Evolutionary conservation across 768 basidiomycete species (phyloP).

Genomic region (Amanita inopinata): DNA sequence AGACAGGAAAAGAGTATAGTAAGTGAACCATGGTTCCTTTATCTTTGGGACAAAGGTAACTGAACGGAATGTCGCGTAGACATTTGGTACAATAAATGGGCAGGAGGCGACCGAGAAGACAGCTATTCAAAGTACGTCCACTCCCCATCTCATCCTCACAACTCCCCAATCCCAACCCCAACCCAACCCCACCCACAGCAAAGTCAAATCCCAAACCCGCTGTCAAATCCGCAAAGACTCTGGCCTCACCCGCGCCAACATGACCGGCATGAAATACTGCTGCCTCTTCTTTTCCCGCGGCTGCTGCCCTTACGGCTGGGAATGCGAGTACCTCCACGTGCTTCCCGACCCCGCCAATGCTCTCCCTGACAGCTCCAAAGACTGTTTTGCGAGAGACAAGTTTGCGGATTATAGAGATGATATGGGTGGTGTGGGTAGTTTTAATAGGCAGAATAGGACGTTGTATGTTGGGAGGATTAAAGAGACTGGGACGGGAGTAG

Average conservation of each 20-base stretch:
- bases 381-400: slow-evolving; percentile 96
- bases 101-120: slow-evolving; percentile 97
- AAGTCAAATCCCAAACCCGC: slow-evolving; percentile 89
- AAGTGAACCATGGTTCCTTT: slow-evolving; percentile 4
- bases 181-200: no score
- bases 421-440: slow-evolving; percentile 99
- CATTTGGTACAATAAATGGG: slow-evolving; percentile 99
- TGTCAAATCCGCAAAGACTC: slow-evolving; percentile 84
- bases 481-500: slow-evolving; percentile 78
- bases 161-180: slow-evolving; percentile 8
- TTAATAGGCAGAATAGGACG: slow-evolving; percentile 89
- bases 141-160: background rate
- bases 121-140: slow-evolving; percentile 86
- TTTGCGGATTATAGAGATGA: slow-evolving; percentile 97
- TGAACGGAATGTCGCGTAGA: slow-evolving; percentile 38
- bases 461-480: slow-evolving; percentile 91
- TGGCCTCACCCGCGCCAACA: slow-evolving; percentile 92
- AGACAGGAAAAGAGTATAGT: slow-evolving; percentile 98
- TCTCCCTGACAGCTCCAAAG: slow-evolving; percentile 87
- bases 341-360: slow-evolving; percentile 63
- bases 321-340: slow-evolving; percentile 92
- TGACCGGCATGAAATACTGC: slow-evolving; percentile 83
- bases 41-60: background rate
- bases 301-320: slow-evolving; percentile 97
- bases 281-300: slow-evolving; percentile 96